These are phyloP conservation scores for Intubia oerlemansii DNA, from an alignment of 2,329 filamentous ascomycete genomes.

Conservation along the genomic window DNA sequence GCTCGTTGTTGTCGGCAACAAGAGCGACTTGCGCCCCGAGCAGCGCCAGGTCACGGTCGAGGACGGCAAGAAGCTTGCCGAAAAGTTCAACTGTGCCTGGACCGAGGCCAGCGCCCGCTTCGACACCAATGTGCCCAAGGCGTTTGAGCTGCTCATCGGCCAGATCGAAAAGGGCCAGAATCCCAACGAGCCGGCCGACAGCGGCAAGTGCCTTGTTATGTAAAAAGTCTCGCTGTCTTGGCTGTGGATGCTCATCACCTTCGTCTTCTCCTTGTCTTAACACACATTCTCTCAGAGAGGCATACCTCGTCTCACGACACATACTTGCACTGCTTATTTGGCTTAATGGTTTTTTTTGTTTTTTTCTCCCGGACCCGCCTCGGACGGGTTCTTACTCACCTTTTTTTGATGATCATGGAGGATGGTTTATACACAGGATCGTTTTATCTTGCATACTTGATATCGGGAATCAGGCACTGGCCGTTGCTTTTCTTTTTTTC, in stretches of 20 bases:
- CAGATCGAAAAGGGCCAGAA: conserved; percentile 93
- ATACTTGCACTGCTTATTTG: no score
- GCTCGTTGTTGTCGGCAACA: conserved; percentile 90
- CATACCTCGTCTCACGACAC: neutral
- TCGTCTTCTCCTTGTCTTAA: neutral
- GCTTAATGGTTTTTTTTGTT: neutral
- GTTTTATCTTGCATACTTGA: no score
- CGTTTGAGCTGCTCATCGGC: conserved; percentile 82
- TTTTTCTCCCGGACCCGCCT: no score
- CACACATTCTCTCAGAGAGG: neutral
- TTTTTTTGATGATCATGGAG: no score
- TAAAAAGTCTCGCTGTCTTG: conserved; percentile 17
- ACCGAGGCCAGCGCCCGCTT: conserved; percentile 88
- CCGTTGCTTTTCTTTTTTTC: neutral
- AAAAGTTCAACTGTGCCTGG: conserved; percentile 81
- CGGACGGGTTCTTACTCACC: no score
- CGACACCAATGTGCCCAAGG: conserved; percentile 80
- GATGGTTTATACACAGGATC: no score
- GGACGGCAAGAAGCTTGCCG: conserved; percentile 64
- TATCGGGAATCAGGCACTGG: no score
- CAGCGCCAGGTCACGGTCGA: conserved; percentile 78
- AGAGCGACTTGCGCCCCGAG: conserved; percentile 80
- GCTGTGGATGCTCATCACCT: no score
- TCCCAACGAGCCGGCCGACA: conserved; percentile 60
- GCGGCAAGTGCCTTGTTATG: conserved; percentile 73